Conservation (phyloP, 2,329 filamentous ascomycete genomes). For the Ophiostoma australiae region DNA sequence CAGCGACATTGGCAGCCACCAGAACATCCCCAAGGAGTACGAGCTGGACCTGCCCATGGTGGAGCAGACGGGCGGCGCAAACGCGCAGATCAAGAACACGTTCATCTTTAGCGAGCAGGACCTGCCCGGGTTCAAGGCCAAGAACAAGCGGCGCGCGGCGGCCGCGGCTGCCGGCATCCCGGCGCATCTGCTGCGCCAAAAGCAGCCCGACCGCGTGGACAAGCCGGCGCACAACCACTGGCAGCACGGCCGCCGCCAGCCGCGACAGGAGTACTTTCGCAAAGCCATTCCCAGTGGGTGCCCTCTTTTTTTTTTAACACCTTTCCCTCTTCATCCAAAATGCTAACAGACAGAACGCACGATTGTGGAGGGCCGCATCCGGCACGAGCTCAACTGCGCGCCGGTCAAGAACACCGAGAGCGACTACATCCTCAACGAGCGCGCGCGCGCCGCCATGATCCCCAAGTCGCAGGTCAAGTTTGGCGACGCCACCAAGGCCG, state of each 20-base stretch:
- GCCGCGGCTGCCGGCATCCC: conserved; percentile 56
- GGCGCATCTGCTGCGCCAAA: conserved; percentile 43
- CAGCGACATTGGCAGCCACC: conserved; percentile 60
- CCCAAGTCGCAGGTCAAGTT: conserved; percentile 54
- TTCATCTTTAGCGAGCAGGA: conserved; percentile 94
- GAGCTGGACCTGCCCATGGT: conserved; percentile 65
- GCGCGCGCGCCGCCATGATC: conserved; percentile 56
- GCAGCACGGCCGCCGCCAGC: conserved; percentile 28
- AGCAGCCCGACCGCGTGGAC: conserved; percentile 39
- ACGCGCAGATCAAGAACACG: conserved; percentile 68
- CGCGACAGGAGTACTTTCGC: conserved; percentile 53
- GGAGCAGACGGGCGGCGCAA: conserved; percentile 30
- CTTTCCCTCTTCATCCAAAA: too few species aligned
- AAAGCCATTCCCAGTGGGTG: conserved; percentile 67
- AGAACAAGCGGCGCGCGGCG: conserved; percentile 52
- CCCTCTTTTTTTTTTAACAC: too few species aligned
- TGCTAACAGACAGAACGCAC: conserved; percentile 60
- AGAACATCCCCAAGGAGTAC: conserved; percentile 81
- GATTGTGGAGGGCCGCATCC: conserved; percentile 64
- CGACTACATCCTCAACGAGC: conserved; percentile 53
- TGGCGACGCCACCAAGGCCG: conserved; percentile 47
- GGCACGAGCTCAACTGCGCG: conserved; percentile 70
- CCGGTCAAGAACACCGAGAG: conserved; percentile 69
- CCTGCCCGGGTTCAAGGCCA: conserved; percentile 67
- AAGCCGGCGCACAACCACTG: conserved; percentile 38